Evolutionary conservation across 768 basidiomycete genomes (phyloP).

Genomic region (Rhodosporidiobolus sp.): DNA sequence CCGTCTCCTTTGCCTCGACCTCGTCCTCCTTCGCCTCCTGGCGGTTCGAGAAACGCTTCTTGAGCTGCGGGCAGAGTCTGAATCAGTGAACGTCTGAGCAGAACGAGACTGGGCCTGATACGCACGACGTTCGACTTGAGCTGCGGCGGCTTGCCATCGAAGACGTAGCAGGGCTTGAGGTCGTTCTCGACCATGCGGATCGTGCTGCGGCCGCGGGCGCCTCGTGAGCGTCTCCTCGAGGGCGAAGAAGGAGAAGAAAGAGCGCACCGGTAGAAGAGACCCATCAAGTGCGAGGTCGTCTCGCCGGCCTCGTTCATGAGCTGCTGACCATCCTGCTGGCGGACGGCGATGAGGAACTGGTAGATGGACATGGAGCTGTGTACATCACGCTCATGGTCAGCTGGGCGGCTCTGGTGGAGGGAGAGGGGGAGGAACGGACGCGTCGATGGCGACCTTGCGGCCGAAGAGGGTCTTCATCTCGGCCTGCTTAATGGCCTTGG

Average conservation of each 20-base stretch:
- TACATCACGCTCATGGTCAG: not conserved
- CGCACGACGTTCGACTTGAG: constrained; percentile 93
- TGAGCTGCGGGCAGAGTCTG: constrained; percentile 59
- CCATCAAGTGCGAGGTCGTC: constrained; percentile 96
- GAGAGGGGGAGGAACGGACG: constrained; percentile 47
- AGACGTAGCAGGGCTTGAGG: constrained; percentile 96
- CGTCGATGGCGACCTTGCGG: constrained; percentile 97
- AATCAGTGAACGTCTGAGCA: not conserved
- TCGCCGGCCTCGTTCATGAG: constrained; percentile 97
- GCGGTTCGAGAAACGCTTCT: constrained; percentile 85
- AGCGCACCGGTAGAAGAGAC: constrained; percentile 75
- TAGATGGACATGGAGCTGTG: constrained; percentile 79
- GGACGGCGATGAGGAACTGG: constrained; percentile 89
- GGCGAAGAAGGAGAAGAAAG: not conserved
- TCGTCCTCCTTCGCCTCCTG: constrained; percentile 92
- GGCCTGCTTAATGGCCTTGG: constrained; percentile 62
- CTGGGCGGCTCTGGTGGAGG: not conserved
- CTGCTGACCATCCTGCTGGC: constrained; percentile 93
- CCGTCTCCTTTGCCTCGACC: constrained; percentile 94
- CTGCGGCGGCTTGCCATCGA: constrained; percentile 97
- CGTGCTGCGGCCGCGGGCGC: constrained; percentile 55
- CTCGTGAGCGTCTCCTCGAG: not conserved
- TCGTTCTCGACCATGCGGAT: constrained; percentile 98
- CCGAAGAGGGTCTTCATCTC: constrained; percentile 74
- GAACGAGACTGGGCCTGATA: constrained; percentile 40